These are phyloP conservation scores for Aspergillus sp. DNA, from an alignment of 2,329 filamentous ascomycete genomes.

Conservation along the genomic window DNA sequence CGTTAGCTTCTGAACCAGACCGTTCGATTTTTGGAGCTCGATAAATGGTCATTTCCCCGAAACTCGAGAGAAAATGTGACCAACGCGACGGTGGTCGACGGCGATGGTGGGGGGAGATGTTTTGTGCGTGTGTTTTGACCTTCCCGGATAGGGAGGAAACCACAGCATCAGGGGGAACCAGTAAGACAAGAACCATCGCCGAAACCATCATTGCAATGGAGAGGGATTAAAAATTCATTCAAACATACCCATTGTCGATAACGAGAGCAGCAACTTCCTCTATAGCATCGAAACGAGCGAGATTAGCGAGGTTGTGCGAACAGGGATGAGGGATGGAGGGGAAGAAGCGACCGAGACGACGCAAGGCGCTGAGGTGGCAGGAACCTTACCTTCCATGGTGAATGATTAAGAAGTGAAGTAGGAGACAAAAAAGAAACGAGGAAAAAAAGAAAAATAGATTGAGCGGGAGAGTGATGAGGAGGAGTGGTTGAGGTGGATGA, in stretches of 20 bases:
- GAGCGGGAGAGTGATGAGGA: slow-evolving; percentile 28
- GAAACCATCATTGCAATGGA: slow-evolving; percentile 7
- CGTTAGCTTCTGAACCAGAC: slow-evolving; percentile 13
- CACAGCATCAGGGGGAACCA: background rate
- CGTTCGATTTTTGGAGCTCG: background rate
- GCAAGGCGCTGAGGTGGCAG: slow-evolving; percentile 31
- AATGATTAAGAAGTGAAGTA: slow-evolving; percentile 31
- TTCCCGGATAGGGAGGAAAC: background rate
- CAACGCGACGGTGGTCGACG: background rate
- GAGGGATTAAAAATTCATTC: slow-evolving; percentile 11
- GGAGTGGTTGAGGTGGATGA: slow-evolving; percentile 36
- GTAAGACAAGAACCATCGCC: background rate
- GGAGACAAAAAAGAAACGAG: slow-evolving; percentile 35
- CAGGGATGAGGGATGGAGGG: slow-evolving; percentile 10
- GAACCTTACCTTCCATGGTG: slow-evolving; percentile 65
- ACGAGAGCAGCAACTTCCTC: slow-evolving; percentile 99
- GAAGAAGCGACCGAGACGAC: slow-evolving; percentile 16
- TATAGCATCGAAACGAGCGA: slow-evolving; percentile 47
- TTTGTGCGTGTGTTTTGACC: slow-evolving; percentile 3
- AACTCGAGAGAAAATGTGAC: background rate
- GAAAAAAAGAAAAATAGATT: slow-evolving; percentile 11
- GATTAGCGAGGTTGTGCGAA: slow-evolving; percentile 33
- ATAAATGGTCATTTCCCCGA: background rate
- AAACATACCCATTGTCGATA: slow-evolving; percentile 99
- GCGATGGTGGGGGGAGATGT: background rate